Base-by-base conservation (phyloP, 2,329 filamentous ascomycete species). In the Tolypocladium guangdongense region DNA sequence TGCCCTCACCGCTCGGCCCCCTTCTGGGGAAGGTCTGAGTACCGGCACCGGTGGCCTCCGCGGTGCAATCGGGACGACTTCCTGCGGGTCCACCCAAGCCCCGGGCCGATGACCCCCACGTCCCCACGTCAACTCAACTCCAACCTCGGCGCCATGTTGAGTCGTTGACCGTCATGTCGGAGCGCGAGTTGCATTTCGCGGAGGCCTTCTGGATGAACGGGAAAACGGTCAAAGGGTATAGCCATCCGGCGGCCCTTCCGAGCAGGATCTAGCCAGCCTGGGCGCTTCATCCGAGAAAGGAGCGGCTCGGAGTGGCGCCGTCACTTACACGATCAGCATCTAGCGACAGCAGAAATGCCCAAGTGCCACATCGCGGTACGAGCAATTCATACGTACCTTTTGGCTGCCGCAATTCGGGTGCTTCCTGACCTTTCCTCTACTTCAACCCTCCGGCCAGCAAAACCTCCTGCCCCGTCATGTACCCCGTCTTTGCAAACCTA, bases 401-500 rank as follows among this genome's bases (percentile, higher is more conserved):
- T n/a, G n/a, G n/a, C n/a, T n/a, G n/a, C 41, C 22, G 20, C 41
- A 10, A 7, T 24, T 18, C 4, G 7, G 8, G 14, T 7, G 14
- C 4, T 7, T 27, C 22, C 14, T 27, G 14, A 16, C 22, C 3
- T 18, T 30, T n/a, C 0, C 1, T 52, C 45, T n/a, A 64, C 46
- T 63, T 62, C 43, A 65, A 36, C 12, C 62, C 62, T 2, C 62
- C 63, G 6, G 59, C 55, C n/a, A 64, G 53, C 27, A 65, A 43
- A 12, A 65, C 54, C 46, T 64, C 61, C 49, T 65, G 63, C 7
- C 63, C 63, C 2, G 63, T 65, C 41, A 65, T 55, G 36, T 65
- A 65, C 4, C 63, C 63, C 16, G 63, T 64, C 55, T 60, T 65
- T 7, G 57, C 63, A 50, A 65, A 60, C 63, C 63, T 65, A 32